Evolutionary conservation across 495 filamentous ascomycete genomes (phyloP), one percentile per base, ranked within the genome.

Genomic region (Xylaria longipes): DNA sequence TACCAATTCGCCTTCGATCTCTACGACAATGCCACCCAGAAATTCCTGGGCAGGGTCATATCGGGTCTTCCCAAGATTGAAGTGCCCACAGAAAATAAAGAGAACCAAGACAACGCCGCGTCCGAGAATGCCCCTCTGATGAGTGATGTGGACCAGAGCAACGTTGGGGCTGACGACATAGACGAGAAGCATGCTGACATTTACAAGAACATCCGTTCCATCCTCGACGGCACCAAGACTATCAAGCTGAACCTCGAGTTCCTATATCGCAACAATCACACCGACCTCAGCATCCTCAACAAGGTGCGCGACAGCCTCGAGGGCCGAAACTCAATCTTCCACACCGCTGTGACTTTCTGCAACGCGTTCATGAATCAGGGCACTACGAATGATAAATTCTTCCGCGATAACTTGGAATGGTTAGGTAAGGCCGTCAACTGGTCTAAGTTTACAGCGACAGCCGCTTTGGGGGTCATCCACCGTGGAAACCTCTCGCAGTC

Each of bases 321-420:
- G 78, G 93, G 93, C 50, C 87, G 97, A 43, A 98, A 98, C 80
- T 98, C 96, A 31, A 99, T 99, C 68, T 99, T 98, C 87, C 97
- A 99, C 80, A 96, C 92, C 5, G 93, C 94, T 1, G 94, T 98
- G 48, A 98, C 96, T 0, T 94, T 99, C 73, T 95, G 96, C 71
- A 98, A 98, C 79, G 97, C 94, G 15, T 98, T 99, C 81, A 99
- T 98, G 95, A 96, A 99, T 76, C 93, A 97, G n/a, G 97, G 97
- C 43, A 98, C 97, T 9, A 98, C 95, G 0, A 94, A 95, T 72
- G 97, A 98, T 80, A 94, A 92, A 75, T 99, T 98, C 84, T 98
- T 98, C 86, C 88, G 97, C 3, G 94, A 98, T 73, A 99, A 98
- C 72, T 82, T 99, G 35, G 97, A 99, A 63, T 99, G 97, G 97